Percentiles rank a stretch among this genome's conserved stretches.
phyloP scores from a whole-genome alignment of 2,329 filamentous ascomycete genomes.

The Blumeriella jaapii region DNA sequence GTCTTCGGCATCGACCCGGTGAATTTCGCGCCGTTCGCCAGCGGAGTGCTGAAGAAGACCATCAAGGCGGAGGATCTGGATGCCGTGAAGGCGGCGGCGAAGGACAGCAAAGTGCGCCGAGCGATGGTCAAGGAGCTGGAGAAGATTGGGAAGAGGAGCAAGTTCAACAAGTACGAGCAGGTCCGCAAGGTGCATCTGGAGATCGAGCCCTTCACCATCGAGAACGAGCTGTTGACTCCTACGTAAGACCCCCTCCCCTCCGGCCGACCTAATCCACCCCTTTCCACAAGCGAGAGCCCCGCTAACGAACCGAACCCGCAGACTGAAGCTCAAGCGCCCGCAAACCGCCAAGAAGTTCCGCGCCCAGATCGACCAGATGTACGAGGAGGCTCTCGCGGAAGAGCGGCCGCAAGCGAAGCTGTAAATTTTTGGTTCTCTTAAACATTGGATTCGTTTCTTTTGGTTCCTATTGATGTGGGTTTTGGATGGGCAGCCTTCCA shows the following conservation, averaged over 20 bases:
- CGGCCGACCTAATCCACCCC: not conserved
- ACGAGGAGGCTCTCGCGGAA: conserved; percentile 25
- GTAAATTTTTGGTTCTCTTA: conserved; percentile 26
- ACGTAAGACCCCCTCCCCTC: conserved; percentile 48
- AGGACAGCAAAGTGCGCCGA: conserved; percentile 58
- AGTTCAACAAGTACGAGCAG: conserved; percentile 86
- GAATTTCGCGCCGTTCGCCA: conserved; percentile 69
- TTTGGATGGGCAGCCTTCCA: too few relatives aligned
- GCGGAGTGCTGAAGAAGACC: conserved; percentile 58
- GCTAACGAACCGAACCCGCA: conserved; percentile 26
- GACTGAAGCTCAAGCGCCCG: conserved; percentile 61
- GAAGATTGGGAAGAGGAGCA: conserved; percentile 65
- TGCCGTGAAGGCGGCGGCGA: conserved; percentile 54
- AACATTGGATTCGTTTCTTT: not conserved
- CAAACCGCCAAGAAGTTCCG: conserved; percentile 45
- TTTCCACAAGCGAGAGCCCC: conserved; percentile 3
- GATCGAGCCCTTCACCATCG: conserved; percentile 83
- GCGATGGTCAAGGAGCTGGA: conserved; percentile 72
- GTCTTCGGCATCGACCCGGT: conserved; percentile 84
- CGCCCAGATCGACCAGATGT: conserved; percentile 24
- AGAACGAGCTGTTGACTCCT: conserved; percentile 80
- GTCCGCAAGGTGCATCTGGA: conserved; percentile 64
- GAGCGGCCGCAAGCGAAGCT: conserved; percentile 34
- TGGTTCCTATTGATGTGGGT: too few relatives aligned
- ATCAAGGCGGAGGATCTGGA: conserved; percentile 53